These are phyloP conservation scores for Barbarea vulgaris DNA, from an alignment of 345 rosid species.

Conservation along the genomic window DNA sequence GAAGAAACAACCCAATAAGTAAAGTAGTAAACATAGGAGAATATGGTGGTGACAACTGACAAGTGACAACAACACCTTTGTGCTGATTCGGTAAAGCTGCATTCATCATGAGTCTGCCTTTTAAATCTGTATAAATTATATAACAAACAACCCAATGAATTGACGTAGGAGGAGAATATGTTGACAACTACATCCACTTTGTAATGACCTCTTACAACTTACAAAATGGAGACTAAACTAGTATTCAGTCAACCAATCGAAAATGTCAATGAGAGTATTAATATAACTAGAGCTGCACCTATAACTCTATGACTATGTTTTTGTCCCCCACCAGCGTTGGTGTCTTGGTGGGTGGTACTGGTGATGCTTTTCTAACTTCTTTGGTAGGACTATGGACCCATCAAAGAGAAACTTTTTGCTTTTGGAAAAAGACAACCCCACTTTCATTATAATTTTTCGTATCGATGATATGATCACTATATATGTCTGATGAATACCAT, in stretches of 20 bases:
- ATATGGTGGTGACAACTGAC: too few relatives aligned
- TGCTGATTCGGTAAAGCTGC: not conserved
- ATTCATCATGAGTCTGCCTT: not conserved
- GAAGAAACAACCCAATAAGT: not conserved
- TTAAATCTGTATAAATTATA: too few relatives aligned
- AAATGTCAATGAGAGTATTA: slow-evolving; percentile 13
- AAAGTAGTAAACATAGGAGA: not conserved
- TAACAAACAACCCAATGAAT: not conserved
- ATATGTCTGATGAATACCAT: not conserved
- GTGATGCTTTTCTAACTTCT: slow-evolving; percentile 2
- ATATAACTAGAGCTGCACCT: not conserved
- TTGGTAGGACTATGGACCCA: not conserved
- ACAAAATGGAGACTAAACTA: not conserved
- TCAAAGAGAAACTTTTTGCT: slow-evolving; percentile 1
- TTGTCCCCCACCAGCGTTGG: slow-evolving; percentile 16
- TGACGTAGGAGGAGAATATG: not conserved
- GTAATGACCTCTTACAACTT: not conserved
- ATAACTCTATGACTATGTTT: slow-evolving; percentile 5
- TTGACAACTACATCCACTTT: slow-evolving; percentile 12
- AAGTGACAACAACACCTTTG: not conserved
- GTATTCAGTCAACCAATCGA: not conserved
- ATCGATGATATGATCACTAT: not conserved
- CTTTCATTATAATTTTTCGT: not conserved
- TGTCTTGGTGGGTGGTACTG: slow-evolving; percentile 16
- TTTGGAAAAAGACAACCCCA: slow-evolving; percentile 10